Conservation (phyloP, 2,329 filamentous ascomycete species). For the Knoxdaviesia proteae region DNA sequence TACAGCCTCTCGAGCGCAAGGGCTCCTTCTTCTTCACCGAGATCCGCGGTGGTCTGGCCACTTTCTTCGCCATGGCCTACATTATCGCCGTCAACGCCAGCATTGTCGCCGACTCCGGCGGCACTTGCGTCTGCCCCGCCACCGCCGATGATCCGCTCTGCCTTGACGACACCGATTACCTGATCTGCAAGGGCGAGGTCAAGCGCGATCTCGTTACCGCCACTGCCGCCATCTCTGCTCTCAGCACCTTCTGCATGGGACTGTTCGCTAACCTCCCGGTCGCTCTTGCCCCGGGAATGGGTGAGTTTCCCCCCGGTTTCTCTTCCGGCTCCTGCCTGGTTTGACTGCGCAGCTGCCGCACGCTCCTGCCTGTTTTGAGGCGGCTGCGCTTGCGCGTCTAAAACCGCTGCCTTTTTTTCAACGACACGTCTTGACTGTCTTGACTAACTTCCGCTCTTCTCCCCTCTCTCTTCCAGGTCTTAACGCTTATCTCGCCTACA, state of each 20-base stretch:
- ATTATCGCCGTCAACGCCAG: constrained; percentile 32
- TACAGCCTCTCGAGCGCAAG: constrained; percentile 46
- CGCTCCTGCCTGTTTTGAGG: no score
- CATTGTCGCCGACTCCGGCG: constrained; percentile 42
- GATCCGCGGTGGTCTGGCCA: constrained; percentile 62
- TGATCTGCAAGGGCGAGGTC: constrained; percentile 40
- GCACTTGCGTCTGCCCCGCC: constrained; percentile 49
- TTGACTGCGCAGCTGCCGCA: no score
- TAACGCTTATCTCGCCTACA: constrained; percentile 74
- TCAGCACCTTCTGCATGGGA: constrained; percentile 70
- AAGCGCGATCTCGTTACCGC: constrained; percentile 68
- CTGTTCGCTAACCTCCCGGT: constrained; percentile 53
- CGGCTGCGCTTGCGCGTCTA: no score
- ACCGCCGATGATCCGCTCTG: constrained; percentile 30
- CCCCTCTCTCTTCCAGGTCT: constrained; percentile 21
- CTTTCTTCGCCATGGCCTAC: constrained; percentile 46
- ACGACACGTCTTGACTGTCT: no score
- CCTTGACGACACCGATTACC: constrained; percentile 32
- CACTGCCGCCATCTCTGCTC: constrained; percentile 61
- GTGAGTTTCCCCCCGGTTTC: constrained; percentile 7
- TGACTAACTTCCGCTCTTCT: no score
- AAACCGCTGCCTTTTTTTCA: no score
- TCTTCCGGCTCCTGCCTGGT: not conserved
- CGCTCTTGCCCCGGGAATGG: constrained; percentile 18
- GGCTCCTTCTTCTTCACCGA: constrained; percentile 67